Conservation (phyloP, 176 grass and related monocot species). For the Oryza officinalis region DNA sequence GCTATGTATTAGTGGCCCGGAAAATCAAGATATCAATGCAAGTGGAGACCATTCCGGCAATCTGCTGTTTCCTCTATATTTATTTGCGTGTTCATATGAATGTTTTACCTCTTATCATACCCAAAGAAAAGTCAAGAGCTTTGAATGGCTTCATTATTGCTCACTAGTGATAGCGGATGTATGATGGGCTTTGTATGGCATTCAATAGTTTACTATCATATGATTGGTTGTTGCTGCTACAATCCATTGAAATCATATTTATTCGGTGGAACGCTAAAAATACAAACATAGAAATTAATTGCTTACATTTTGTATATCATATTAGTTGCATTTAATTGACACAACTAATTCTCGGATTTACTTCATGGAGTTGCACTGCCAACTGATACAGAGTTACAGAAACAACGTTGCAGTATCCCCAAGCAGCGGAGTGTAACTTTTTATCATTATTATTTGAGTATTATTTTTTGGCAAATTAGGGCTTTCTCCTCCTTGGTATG, state of each 20-base stretch:
- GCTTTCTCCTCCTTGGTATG: not conserved
- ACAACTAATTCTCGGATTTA: not conserved
- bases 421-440: conserved; percentile 2
- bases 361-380: not conserved
- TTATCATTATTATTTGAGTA: not conserved
- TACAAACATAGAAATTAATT: not conserved
- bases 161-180: not conserved
- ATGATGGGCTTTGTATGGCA: not conserved
- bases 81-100: conserved; percentile 1
- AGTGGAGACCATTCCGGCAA: not conserved
- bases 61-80: not conserved
- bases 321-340: conserved; percentile 11
- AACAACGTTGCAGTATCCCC: not conserved
- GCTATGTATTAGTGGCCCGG: conserved; percentile 3
- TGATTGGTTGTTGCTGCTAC: not conserved
- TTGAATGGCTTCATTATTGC: not conserved
- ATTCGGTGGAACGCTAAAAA: not conserved
- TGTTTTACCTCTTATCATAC: not conserved
- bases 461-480: not conserved
- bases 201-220: not conserved
- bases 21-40: not conserved
- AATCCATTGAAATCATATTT: not conserved
- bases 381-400: not conserved
- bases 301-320: not conserved
- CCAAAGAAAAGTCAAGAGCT: not conserved